Percentiles rank a stretch among this genome's conserved stretches.
Evolutionary conservation across 352 stramenopile species (phyloP).

Genomic region (Pythium monospermum): DNA sequence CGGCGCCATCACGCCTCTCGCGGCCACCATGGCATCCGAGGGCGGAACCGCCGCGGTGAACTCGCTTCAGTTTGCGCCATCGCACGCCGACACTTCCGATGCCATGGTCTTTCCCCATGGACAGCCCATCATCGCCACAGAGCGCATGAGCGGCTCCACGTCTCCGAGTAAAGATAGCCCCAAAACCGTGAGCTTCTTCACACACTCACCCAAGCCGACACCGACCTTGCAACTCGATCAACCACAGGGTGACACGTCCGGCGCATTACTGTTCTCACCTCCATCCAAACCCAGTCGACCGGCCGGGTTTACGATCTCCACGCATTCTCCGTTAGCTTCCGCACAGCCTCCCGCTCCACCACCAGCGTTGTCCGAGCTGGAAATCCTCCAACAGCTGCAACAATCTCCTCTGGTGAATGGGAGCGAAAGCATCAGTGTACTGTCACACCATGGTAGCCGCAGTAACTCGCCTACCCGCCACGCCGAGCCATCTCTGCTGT

Average conservation of each 20-base stretch:
- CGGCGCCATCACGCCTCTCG: conserved; percentile 54
- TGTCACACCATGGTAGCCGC: too few species aligned
- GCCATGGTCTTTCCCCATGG: conserved; percentile 28
- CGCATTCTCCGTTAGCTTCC: not conserved
- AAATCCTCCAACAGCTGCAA: conserved; percentile 8
- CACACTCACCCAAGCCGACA: not conserved
- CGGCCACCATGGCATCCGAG: conserved; percentile 36
- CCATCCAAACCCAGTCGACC: conserved; percentile 7
- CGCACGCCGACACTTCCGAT: conserved; percentile 27
- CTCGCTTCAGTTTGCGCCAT: conserved; percentile 53
- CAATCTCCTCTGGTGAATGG: not conserved
- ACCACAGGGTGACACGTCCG: not conserved
- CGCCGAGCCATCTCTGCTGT: conserved; percentile 19
- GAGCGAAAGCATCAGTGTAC: conserved; percentile 1
- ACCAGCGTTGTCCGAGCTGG: conserved; percentile 6
- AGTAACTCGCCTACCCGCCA: not conserved
- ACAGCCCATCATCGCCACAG: conserved; percentile 38
- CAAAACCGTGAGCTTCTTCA: not conserved
- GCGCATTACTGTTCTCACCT: conserved; percentile 6
- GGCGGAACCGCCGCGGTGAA: conserved; percentile 27
- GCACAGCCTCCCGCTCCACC: not conserved
- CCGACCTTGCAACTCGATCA: not conserved
- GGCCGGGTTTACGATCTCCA: conserved; percentile 8
- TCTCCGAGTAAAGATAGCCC: not conserved
- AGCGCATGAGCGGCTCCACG: conserved; percentile 18